phyloP scores from a whole-genome alignment of 2,329 filamentous ascomycete genomes.

The Phialophora verrucosa region DNA sequence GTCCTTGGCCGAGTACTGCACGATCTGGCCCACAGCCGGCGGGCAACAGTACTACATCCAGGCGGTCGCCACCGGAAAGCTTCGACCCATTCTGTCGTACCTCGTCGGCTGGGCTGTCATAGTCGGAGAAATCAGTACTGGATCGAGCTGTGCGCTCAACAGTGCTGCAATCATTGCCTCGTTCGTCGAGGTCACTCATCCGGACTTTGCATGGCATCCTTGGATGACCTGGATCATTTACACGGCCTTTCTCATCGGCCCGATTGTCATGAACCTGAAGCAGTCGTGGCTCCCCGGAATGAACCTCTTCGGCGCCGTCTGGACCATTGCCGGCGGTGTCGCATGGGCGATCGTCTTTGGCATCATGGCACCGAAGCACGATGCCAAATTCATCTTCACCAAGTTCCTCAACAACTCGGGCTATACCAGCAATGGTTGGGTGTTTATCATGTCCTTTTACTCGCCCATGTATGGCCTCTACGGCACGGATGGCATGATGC shows the following conservation, averaged over 20 bases:
- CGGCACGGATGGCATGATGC: slow-evolving; percentile 67
- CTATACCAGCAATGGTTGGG: slow-evolving; percentile 58
- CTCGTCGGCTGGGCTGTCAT: slow-evolving; percentile 34
- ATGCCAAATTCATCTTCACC: slow-evolving; percentile 59
- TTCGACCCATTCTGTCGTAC: slow-evolving; percentile 30
- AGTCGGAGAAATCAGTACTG: slow-evolving; percentile 33
- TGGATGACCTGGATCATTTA: slow-evolving; percentile 36
- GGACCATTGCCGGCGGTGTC: slow-evolving; percentile 31
- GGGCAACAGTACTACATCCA: slow-evolving; percentile 35
- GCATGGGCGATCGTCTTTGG: slow-evolving; percentile 34
- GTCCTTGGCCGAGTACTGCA: slow-evolving; percentile 33
- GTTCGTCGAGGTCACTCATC: slow-evolving; percentile 33
- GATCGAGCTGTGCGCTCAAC: slow-evolving; percentile 33
- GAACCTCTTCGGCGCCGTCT: slow-evolving; percentile 32
- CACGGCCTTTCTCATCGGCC: slow-evolving; percentile 31
- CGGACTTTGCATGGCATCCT: slow-evolving; percentile 29
- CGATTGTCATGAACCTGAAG: slow-evolving; percentile 32
- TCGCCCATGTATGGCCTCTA: slow-evolving; percentile 71
- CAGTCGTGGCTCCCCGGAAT: slow-evolving; percentile 36
- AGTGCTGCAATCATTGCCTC: slow-evolving; percentile 34
- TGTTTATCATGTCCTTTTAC: slow-evolving; percentile 66
- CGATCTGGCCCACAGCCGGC: slow-evolving; percentile 34
- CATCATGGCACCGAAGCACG: slow-evolving; percentile 35
- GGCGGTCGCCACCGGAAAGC: slow-evolving; percentile 29
- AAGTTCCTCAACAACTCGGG: slow-evolving; percentile 58